Conservation (phyloP, 2,329 filamentous ascomycete genomes). For the Geoglossum cookeanum region DNA sequence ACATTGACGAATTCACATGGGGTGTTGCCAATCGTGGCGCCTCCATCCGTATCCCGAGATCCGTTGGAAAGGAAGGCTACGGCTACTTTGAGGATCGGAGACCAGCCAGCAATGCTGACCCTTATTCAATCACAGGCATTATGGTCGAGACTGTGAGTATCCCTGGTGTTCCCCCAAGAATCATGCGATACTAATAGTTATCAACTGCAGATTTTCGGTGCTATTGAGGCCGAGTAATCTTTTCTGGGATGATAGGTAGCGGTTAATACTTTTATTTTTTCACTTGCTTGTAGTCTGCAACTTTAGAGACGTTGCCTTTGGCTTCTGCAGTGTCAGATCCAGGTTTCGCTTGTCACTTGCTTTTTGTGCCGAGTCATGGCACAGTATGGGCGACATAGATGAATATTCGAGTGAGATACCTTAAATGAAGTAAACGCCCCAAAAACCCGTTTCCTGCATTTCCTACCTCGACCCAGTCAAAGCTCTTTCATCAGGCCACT, state of each 20-base stretch:
- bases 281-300: background rate
- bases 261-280: background rate
- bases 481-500: too few species aligned
- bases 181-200: background rate
- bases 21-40: slow-evolving; percentile 92
- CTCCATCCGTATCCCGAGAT: slow-evolving; percentile 79
- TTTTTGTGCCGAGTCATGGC: background rate
- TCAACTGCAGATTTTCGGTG: slow-evolving; percentile 3
- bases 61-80: slow-evolving; percentile 69
- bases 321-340: background rate
- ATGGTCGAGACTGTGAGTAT: slow-evolving; percentile 46
- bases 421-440: background rate
- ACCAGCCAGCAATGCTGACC: slow-evolving; percentile 70
- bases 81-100: slow-evolving; percentile 85
- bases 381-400: background rate
- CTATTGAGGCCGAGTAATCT: background rate
- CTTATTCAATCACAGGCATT: slow-evolving; percentile 68
- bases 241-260: background rate
- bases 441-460: background rate
- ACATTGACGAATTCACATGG: slow-evolving; percentile 82
- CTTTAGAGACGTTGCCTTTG: background rate
- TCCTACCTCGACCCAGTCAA: background rate
- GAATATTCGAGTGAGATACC: background rate
- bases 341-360: background rate
- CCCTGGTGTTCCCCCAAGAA: background rate